Base-by-base conservation (phyloP, 495 filamentous ascomycete species). In the Penicillium silybi region DNA sequence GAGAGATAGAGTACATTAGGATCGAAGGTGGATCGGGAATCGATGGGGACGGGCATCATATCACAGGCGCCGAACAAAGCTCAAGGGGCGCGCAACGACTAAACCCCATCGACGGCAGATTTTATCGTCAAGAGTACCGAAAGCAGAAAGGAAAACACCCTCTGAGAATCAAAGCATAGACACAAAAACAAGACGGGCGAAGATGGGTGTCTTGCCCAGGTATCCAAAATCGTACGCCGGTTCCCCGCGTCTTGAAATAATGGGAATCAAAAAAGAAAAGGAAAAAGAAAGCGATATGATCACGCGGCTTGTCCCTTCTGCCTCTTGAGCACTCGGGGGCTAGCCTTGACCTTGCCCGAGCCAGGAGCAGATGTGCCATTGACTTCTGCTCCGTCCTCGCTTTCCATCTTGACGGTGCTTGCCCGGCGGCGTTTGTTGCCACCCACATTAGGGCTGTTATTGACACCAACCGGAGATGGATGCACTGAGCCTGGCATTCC, bases 381-480 rank as follows among this genome's bases (percentile, higher is more conserved):
- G 25, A 79, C 62, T 34, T 77, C 77, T 3, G 72, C 64, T 45
- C 64, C 73, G 18, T 82, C 82, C 16, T 92, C 88, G 16, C 75
- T 80, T 50, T 92, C 90, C 32, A 77, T 72, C 72, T 95, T 93
- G 44, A 92, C 86, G 4, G 82, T 82, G 52, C 88, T 91, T 9
- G 85, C 74, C 37, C 89, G 75, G 49, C 91, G 78, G 51, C 89
- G 82, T 70, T 93, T 92, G 63, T 85, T 87, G 41, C 79, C 60
- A 29, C 61, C 84, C 27, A 85, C 82, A 48, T 85, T 87, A 9
- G 91, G 91, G 46, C 90, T 95, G 3, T 91, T 92, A 63, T 89
- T 95, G 6, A 88, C 86, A 57, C 87, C 92, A 3, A 83, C 83
- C 53, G 85, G 84, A n/a, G 79, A 86, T n/a, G 68, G 77, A 50